Evolutionary conservation across 2,329 filamentous ascomycete genomes (phyloP), one percentile per base, ranked within the genome.

Genomic region (Colletotrichum sp.): DNA sequence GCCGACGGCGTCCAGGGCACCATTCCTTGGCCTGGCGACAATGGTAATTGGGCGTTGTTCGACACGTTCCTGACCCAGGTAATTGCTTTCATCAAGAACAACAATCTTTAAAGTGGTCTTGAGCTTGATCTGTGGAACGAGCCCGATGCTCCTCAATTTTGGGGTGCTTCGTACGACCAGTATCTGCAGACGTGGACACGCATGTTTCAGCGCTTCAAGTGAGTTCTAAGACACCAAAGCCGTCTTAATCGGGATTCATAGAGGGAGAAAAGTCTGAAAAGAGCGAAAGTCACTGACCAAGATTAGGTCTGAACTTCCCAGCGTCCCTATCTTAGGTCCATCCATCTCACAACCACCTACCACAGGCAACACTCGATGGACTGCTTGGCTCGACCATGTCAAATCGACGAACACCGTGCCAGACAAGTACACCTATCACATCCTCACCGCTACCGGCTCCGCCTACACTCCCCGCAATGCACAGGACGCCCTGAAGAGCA

Each of bases 111-210:
- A 30, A 57, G 44, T 15, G 75, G 66, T 4, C 67, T 77, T 7
- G 68, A 59, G 16, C 71, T 77, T 30, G 75, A 77, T 52, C 71
- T 77, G 16, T 77, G 75, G 75, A 77, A 77, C 25, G 75, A 77
- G 55, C 75, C 75, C 22, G 71, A 77, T 52, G 63, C 67, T 11
- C 34, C 34, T 16, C 39, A 22, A 15, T 77, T 77, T 39, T 77
- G 75, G 75, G 68, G 68, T 16, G 32, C 65, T 19, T 64, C 67
- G 25, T 59, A 69, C 67, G 67, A 71, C 1, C 75, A 77, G 66
- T 77, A 74, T 27, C 67, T 77, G 15, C 44, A 64, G 22, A 66
- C 67, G 36, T 77, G 72, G 68, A 65, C 59, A 15, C 68, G 72
- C 16, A 73, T 72, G 15, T 74, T 72, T 30, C 39, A 63, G 32